These are phyloP conservation scores for Plasmodium malariae DNA, from an alignment of 169 alveolate genomes.

Conservation along the genomic window DNA sequence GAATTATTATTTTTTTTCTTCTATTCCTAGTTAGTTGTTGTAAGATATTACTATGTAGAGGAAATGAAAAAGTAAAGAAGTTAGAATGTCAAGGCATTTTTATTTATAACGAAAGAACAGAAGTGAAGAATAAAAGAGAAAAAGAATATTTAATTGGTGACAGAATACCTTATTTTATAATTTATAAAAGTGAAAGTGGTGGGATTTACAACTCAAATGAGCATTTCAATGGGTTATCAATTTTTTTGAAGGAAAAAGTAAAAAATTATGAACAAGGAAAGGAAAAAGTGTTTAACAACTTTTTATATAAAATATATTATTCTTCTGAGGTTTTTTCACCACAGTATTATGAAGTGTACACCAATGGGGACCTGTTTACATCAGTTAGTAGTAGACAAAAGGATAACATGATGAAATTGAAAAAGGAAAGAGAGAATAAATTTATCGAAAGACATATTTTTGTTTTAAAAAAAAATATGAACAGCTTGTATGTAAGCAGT, in stretches of 20 bases:
- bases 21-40: not conserved
- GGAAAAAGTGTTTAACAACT: not conserved
- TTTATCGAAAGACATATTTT: not conserved
- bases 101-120: slow-evolving; percentile 13
- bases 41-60: not conserved
- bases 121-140: not conserved
- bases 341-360: not conserved
- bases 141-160: not conserved
- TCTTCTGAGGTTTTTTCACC: not conserved
- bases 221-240: slow-evolving; percentile 50
- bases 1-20: not conserved
- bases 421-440: not conserved
- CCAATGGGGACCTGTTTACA: too few relatives aligned
- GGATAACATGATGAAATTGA: not conserved
- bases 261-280: slow-evolving; percentile 9
- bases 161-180: not conserved
- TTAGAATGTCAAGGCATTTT: slow-evolving; percentile 44
- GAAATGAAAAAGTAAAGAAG: not conserved
- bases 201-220: slow-evolving; percentile 38
- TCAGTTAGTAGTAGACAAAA: not conserved
- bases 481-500: not conserved
- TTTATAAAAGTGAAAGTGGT: slow-evolving; percentile 18
- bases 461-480: not conserved
- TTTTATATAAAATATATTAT: slow-evolving; percentile 11
- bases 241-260: slow-evolving; percentile 13